phyloP scores from a whole-genome alignment of 2,329 filamentous ascomycete genomes.

The Tolypocladium pustulatum region DNA sequence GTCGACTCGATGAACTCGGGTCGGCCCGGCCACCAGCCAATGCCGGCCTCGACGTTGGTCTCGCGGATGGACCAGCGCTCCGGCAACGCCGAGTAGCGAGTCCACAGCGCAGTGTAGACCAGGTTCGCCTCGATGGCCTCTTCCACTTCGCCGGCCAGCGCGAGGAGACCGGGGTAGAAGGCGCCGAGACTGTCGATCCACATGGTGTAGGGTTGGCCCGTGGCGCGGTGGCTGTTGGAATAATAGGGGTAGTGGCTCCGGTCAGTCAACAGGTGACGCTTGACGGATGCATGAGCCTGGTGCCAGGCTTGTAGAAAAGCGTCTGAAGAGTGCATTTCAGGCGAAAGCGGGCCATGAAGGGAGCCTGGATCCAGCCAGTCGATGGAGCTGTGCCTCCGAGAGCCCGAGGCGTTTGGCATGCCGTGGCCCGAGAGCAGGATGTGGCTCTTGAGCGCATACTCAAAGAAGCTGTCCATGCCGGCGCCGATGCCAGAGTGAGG shows the following conservation, averaged over 20 bases:
- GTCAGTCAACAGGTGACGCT: conserved; percentile 79
- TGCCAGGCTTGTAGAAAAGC: conserved; percentile 78
- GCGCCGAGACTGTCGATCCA: conserved; percentile 97
- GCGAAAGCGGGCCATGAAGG: conserved; percentile 47
- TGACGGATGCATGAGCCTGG: conserved; percentile 76
- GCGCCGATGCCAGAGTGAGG: conserved; percentile 90
- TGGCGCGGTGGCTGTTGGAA: conserved; percentile 78
- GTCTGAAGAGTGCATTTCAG: conserved; percentile 60
- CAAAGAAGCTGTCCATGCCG: conserved; percentile 96
- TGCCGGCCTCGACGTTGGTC: conserved; percentile 71
- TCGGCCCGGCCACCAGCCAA: conserved; percentile 90
- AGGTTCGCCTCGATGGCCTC: conserved; percentile 86
- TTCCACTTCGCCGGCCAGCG: conserved; percentile 78
- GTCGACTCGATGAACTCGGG: conserved; percentile 97
- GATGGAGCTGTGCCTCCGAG: conserved; percentile 28
- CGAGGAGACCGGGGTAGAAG: conserved; percentile 84
- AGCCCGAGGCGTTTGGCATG: conserved; percentile 36
- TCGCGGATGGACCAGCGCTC: conserved; percentile 88
- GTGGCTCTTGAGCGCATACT: conserved; percentile 92
- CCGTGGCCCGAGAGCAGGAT: conserved; percentile 74
- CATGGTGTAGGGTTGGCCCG: conserved; percentile 76
- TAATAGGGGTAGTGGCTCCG: conserved; percentile 77
- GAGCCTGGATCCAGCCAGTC: conserved; percentile 54
- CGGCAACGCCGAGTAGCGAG: conserved; percentile 82
- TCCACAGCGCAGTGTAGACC: conserved; percentile 89